phyloP scores from a whole-genome alignment of 73 alveolate genomes.

The Uronychia binucleata region DNA sequence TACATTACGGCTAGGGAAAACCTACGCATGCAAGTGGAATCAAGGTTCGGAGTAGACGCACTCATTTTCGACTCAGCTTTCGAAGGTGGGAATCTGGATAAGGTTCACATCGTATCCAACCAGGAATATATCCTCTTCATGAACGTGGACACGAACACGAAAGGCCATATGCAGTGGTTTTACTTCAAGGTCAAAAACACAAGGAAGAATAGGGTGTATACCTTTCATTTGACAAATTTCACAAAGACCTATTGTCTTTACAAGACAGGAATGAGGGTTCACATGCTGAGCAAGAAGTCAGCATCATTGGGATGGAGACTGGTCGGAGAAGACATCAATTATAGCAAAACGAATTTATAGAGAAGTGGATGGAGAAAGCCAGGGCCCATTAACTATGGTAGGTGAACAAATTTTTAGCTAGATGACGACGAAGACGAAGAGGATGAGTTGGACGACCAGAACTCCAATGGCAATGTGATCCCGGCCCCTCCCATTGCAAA shows the following conservation, averaged over 20 bases:
- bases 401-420: no score
- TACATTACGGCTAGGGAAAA: not conserved
- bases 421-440: constrained; percentile 59
- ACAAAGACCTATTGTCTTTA: not conserved
- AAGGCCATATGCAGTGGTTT: constrained; percentile 83
- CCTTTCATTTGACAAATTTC: not conserved
- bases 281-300: not conserved
- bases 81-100: not conserved
- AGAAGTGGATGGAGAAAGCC: constrained; percentile 62
- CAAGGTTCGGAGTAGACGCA: not conserved
- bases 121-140: not conserved
- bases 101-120: not conserved
- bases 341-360: constrained; percentile 22
- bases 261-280: not conserved
- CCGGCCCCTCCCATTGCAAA: no score
- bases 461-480: no score
- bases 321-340: constrained; percentile 14
- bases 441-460: constrained; percentile 31
- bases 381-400: constrained; percentile 42
- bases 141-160: not conserved
- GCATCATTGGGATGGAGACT: constrained; percentile 30
- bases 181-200: constrained; percentile 24
- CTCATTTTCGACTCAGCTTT: constrained; percentile 2
- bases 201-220: not conserved
- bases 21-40: no score